These are phyloP conservation scores for Sporobolomyces phaffii DNA, from an alignment of 768 basidiomycete genomes.

Conservation along the genomic window DNA sequence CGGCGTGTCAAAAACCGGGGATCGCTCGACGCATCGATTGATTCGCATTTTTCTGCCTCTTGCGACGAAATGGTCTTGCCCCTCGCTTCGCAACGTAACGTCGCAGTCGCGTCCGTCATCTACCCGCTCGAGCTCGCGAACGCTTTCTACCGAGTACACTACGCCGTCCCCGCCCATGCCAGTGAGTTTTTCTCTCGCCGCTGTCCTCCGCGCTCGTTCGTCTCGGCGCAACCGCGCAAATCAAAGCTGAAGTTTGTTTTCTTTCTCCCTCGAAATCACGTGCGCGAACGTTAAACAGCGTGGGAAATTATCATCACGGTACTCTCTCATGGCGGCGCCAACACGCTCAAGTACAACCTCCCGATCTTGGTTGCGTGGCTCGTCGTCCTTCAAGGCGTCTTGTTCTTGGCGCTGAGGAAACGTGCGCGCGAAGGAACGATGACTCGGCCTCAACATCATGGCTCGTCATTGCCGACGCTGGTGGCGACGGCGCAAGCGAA, in stretches of 20 bases:
- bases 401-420: constrained; percentile 7
- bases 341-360: constrained; percentile 2
- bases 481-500: too few species aligned
- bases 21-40: neutral
- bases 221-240: too few species aligned
- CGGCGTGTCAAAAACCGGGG: too few species aligned
- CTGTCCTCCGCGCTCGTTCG: neutral
- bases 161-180: constrained; percentile 17
- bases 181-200: neutral
- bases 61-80: neutral
- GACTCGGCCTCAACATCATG: too few species aligned
- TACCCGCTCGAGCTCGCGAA: constrained; percentile 20
- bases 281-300: neutral
- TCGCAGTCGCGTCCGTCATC: constrained; percentile 10
- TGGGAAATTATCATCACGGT: constrained; percentile 17
- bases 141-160: constrained; percentile 17
- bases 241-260: too few species aligned
- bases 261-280: too few species aligned
- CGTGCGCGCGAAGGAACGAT: neutral
- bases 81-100: neutral
- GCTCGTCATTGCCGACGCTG: too few species aligned
- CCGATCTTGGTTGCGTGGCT: constrained; percentile 24
- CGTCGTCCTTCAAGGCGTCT: constrained; percentile 8
- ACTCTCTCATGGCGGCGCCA: constrained; percentile 12
- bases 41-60: neutral